Percentiles rank a stretch among this genome's conserved stretches.
phyloP scores from a whole-genome alignment of 305 asterid genomes.

The Solanum hybrid region DNA sequence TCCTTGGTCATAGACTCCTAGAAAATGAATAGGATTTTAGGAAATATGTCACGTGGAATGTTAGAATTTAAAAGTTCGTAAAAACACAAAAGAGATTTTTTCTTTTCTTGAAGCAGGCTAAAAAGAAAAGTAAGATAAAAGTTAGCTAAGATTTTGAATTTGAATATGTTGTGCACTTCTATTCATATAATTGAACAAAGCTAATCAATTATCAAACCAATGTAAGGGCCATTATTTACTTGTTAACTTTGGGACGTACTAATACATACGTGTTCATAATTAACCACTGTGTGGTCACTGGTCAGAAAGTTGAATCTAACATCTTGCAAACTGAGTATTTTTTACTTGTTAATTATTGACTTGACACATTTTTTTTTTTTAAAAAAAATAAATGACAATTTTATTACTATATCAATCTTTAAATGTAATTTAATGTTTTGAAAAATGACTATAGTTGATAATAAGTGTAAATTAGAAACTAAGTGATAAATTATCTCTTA shows the following conservation, averaged over 20 bases:
- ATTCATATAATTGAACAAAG: not conserved
- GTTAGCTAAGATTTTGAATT: not conserved
- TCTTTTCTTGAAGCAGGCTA: not conserved
- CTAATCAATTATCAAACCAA: not conserved
- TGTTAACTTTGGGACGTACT: not conserved
- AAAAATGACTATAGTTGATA: not conserved
- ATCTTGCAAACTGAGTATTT: not conserved
- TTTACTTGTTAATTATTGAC: not conserved
- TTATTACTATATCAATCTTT: not conserved
- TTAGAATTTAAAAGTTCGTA: not conserved
- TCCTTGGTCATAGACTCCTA: not conserved
- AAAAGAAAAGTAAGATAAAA: too few relatives aligned
- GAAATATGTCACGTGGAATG: not conserved
- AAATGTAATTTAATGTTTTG: not conserved
- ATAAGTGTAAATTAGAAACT: not conserved
- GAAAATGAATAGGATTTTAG: not conserved
- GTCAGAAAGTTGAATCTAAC: not conserved
- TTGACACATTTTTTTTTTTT: not conserved
- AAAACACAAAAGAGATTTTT: not conserved
- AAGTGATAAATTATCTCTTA: not conserved
- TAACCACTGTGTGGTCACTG: not conserved
- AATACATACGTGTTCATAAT: not conserved
- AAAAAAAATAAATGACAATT: not conserved
- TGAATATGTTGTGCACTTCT: not conserved
- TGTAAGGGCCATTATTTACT: not conserved